These are phyloP conservation scores for Tolypocladium inflatum DNA, from an alignment of 2,329 filamentous ascomycete genomes.

Conservation along the genomic window DNA sequence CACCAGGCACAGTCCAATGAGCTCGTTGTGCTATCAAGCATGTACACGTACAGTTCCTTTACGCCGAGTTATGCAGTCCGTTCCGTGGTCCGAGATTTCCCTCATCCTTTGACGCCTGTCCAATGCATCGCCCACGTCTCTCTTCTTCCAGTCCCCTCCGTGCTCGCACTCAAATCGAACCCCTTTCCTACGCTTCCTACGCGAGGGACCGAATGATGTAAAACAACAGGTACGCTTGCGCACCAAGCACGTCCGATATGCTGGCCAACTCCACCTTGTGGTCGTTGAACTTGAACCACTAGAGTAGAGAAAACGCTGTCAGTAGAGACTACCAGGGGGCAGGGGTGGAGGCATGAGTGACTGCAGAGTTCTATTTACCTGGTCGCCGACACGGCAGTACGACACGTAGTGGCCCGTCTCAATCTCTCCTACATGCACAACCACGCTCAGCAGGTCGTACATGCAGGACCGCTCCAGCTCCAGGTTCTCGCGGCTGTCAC, in stretches of 20 bases:
- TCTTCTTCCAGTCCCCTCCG: neutral
- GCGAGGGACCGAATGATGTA: slow-evolving; percentile 62
- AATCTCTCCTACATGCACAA: slow-evolving; percentile 88
- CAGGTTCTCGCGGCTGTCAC: slow-evolving; percentile 41
- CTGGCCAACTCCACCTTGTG: slow-evolving; percentile 80
- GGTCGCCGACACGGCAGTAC: slow-evolving; percentile 74
- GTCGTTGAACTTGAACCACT: slow-evolving; percentile 97
- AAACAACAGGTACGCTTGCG: slow-evolving; percentile 85
- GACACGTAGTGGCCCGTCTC: slow-evolving; percentile 88
- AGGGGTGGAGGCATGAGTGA: neutral
- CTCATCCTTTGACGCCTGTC: neutral
- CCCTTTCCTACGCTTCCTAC: neutral
- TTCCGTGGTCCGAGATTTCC: neutral
- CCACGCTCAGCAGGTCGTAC: slow-evolving; percentile 81
- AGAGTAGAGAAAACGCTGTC: slow-evolving; percentile 5
- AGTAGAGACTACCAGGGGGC: slow-evolving; percentile 1
- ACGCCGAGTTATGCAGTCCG: neutral
- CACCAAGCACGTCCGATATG: slow-evolving; percentile 74
- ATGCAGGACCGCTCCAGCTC: slow-evolving; percentile 58
- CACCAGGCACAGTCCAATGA: neutral
- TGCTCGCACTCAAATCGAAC: too few species aligned
- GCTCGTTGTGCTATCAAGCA: neutral
- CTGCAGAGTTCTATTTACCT: slow-evolving; percentile 26
- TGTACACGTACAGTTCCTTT: neutral
- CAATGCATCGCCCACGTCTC: neutral